A percentile compares a stretch with the other conserved stretches of the same genome.
These are phyloP conservation scores for Viola pubescens DNA, from an alignment of 441 rosid species.

Conservation along the genomic window DNA sequence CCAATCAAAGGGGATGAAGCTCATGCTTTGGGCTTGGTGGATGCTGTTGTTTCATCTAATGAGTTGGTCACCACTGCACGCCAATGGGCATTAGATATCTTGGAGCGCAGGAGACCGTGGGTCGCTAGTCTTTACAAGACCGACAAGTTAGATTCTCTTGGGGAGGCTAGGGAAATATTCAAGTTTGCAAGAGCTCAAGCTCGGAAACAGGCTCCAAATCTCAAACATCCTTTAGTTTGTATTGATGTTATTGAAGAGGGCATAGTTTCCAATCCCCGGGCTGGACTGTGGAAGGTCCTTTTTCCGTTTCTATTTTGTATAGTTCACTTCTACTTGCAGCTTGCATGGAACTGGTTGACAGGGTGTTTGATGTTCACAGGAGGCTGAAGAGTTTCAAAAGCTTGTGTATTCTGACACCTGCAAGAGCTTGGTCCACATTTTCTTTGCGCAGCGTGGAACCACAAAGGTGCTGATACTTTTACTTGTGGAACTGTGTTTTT, in stretches of 20 bases:
- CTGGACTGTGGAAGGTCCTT: conserved; percentile 72
- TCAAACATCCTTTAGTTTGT: conserved; percentile 79
- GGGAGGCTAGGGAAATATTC: conserved; percentile 89
- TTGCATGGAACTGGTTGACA: conserved; percentile 8
- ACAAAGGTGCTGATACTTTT: conserved; percentile 48
- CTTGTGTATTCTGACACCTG: conserved; percentile 61
- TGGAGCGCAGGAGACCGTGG: conserved; percentile 72
- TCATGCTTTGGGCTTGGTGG: conserved; percentile 67
- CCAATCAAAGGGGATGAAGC: conserved; percentile 76
- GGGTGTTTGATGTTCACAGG: conserved; percentile 43
- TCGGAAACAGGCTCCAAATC: conserved; percentile 68
- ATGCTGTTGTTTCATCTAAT: conserved; percentile 61
- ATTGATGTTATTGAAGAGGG: conserved; percentile 79
- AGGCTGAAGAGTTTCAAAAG: conserved; percentile 51
- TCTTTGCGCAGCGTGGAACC: conserved; percentile 91
- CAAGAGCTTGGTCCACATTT: conserved; percentile 83
- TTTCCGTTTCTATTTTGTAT: conserved; percentile 11
- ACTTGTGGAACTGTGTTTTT: conserved; percentile 3
- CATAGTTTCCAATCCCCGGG: conserved; percentile 71
- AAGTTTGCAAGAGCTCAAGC: conserved; percentile 79
- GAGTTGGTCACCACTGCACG: conserved; percentile 67
- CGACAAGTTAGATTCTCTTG: conserved; percentile 78
- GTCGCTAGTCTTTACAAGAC: conserved; percentile 67
- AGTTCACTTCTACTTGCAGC: conserved; percentile 5
- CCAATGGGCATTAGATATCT: conserved; percentile 76